Percentiles rank a stretch among this genome's conserved stretches.
These are phyloP conservation scores for Phytophthora sansomeana DNA, from an alignment of 352 stramenopile species.

Conservation along the genomic window DNA sequence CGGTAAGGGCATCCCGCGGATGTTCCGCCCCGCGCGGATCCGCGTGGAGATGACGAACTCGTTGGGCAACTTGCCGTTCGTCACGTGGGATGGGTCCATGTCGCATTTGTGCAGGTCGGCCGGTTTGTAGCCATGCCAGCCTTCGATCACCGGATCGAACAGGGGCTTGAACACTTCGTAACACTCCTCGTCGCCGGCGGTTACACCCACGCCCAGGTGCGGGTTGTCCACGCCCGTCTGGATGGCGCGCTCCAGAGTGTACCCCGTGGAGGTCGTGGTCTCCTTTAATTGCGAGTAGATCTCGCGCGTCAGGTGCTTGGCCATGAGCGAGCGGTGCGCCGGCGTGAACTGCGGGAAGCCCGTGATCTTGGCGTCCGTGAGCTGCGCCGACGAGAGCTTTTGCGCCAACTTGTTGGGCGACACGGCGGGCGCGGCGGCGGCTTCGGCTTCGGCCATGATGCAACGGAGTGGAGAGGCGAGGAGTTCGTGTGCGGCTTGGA, in stretches of 20 bases:
- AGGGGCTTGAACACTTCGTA: conserved; percentile 79
- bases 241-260: conserved; percentile 79
- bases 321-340: conserved; percentile 78
- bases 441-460: conserved; percentile 46
- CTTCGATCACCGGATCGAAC: conserved; percentile 74
- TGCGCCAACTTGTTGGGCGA: conserved; percentile 84
- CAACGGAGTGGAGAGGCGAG: not conserved
- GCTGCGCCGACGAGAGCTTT: conserved; percentile 84
- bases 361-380: conserved; percentile 66
- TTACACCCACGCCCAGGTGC: conserved; percentile 72
- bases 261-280: conserved; percentile 67
- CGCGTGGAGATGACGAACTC: conserved; percentile 82
- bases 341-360: conserved; percentile 80
- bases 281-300: conserved; percentile 79
- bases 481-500: conserved; percentile 12
- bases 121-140: conserved; percentile 75
- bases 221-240: conserved; percentile 83
- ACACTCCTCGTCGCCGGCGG: conserved; percentile 73
- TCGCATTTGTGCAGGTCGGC: conserved; percentile 74
- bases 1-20: conserved; percentile 81
- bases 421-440: conserved; percentile 15
- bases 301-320: conserved; percentile 72
- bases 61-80: conserved; percentile 66
- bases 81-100: conserved; percentile 75
- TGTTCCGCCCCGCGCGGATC: conserved; percentile 87